phyloP scores from a whole-genome alignment of 169 alveolate genomes.

The Cyclospora cayetanensis region DNA sequence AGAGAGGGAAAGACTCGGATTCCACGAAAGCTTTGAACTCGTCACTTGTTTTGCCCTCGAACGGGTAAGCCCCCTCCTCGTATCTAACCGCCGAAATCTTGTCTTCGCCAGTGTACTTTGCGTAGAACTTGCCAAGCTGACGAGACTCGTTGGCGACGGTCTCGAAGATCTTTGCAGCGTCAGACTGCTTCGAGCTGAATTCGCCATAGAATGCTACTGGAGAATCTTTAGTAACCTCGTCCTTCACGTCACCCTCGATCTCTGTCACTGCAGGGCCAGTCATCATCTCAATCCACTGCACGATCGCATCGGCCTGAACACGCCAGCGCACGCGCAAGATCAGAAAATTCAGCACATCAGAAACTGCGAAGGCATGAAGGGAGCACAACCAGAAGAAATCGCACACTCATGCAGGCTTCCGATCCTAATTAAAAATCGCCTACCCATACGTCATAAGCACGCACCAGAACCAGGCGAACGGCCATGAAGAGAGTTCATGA shows the following conservation, averaged over 20 bases:
- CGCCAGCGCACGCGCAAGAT: no score
- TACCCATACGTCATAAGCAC: no score
- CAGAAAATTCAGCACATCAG: no score
- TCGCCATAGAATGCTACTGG: constrained; percentile 9
- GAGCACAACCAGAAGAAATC: no score
- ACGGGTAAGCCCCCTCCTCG: constrained; percentile 75
- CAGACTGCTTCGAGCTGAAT: constrained; percentile 29
- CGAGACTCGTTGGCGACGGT: constrained; percentile 31
- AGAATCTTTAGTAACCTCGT: not conserved
- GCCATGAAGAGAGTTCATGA: no score
- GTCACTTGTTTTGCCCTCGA: constrained; percentile 74
- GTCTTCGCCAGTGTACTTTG: constrained; percentile 31
- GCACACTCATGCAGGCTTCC: no score
- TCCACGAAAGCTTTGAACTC: constrained; percentile 76
- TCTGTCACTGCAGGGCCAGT: constrained; percentile 88
- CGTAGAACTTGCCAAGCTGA: constrained; percentile 30
- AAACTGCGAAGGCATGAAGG: no score
- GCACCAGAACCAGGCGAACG: not conserved
- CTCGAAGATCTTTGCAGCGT: constrained; percentile 40
- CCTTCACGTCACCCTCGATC: constrained; percentile 41
- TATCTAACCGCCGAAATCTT: constrained; percentile 69
- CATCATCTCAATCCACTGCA: constrained; percentile 87
- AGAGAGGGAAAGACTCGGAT: constrained; percentile 77
- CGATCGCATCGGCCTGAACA: constrained; percentile 86
- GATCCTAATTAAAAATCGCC: no score